A percentile compares a stretch with the other conserved stretches of the same genome.
Conservation (phyloP, 176 grass and related monocot genomes). For the Metroxylon sagu region DNA sequence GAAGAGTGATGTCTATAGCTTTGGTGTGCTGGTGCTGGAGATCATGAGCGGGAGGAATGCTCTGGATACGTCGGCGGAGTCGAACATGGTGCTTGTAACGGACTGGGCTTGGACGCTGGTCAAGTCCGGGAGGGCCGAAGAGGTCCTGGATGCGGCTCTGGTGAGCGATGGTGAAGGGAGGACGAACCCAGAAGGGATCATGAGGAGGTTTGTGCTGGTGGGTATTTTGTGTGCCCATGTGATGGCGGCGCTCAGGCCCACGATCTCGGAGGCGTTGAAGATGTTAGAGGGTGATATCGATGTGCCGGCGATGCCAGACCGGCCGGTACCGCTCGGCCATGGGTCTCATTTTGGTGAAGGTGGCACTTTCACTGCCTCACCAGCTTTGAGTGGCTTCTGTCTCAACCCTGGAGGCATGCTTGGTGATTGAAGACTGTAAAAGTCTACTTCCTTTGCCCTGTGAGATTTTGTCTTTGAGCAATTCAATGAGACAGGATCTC, state of each 20-base stretch:
- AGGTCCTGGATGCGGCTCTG: slow-evolving; percentile 42
- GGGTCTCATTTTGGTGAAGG: slow-evolving; percentile 36
- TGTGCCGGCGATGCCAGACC: slow-evolving; percentile 66
- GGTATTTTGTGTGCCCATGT: slow-evolving; percentile 85
- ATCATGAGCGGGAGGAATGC: slow-evolving; percentile 58
- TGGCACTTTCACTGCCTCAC: slow-evolving; percentile 45
- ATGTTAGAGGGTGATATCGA: slow-evolving; percentile 80
- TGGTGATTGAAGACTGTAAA: slow-evolving; percentile 23
- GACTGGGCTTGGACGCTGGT: slow-evolving; percentile 87
- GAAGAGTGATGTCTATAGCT: slow-evolving; percentile 95
- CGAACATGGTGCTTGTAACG: slow-evolving; percentile 63
- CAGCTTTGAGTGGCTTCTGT: slow-evolving; percentile 26
- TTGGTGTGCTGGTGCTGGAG: slow-evolving; percentile 80
- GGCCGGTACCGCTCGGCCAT: slow-evolving; percentile 49
- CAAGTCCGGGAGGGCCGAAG: slow-evolving; percentile 33
- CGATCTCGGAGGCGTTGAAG: slow-evolving; percentile 72
- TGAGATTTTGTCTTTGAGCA: too few relatives aligned
- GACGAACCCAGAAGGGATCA: slow-evolving; percentile 25
- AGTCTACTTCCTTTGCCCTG: too few relatives aligned
- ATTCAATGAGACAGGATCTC: too few relatives aligned
- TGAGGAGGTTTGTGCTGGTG: slow-evolving; percentile 81
- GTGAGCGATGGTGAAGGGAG: background rate
- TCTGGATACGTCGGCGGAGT: slow-evolving; percentile 58
- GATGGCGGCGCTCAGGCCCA: slow-evolving; percentile 72
- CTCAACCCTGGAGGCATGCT: slow-evolving; percentile 45